A percentile compares a stretch with the other conserved stretches of the same genome.
phyloP scores from a whole-genome alignment of 129 eudicot species.

The sunflower (Helianthus annuus) region DNA sequence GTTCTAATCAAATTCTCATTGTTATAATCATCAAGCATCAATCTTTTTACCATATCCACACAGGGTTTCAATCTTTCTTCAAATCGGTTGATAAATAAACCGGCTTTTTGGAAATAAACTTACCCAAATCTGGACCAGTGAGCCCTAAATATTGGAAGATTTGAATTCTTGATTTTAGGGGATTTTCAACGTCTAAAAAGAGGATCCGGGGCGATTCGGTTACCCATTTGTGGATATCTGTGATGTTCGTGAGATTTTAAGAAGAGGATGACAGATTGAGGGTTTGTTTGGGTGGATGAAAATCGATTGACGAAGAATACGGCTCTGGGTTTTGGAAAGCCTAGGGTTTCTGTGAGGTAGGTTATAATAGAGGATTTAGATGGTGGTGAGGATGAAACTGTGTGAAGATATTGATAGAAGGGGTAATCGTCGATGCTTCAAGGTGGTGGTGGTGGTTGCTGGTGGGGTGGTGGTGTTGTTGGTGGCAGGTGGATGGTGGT shows the following conservation, averaged over 20 bases:
- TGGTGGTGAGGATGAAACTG: too few relatives aligned
- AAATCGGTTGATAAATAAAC: conserved; percentile 29
- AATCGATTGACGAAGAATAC: neutral
- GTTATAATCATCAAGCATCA: conserved; percentile 19
- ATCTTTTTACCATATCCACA: conserved; percentile 34
- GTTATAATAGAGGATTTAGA: conserved; percentile 14
- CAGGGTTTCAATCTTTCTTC: conserved; percentile 39
- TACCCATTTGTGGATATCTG: conserved; percentile 31
- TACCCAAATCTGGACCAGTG: conserved; percentile 30
- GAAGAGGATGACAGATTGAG: conserved; percentile 36
- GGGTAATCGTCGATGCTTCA: too few relatives aligned
- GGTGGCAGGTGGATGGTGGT: too few relatives aligned
- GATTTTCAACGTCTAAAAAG: conserved; percentile 28
- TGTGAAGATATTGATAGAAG: too few relatives aligned
- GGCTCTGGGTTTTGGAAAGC: conserved; percentile 27
- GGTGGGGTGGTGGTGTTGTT: too few relatives aligned
- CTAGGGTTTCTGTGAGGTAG: conserved; percentile 26
- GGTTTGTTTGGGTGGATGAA: conserved; percentile 31
- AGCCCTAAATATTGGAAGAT: conserved; percentile 53
- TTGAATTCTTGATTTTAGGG: conserved; percentile 38
- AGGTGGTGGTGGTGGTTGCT: too few relatives aligned
- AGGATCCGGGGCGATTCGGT: conserved; percentile 36
- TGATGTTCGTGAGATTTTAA: conserved; percentile 26
- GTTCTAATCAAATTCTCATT: conserved; percentile 33
- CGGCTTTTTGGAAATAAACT: conserved; percentile 40